phyloP scores from a whole-genome alignment of 495 filamentous ascomycete genomes.

The Letharia columbiana region DNA sequence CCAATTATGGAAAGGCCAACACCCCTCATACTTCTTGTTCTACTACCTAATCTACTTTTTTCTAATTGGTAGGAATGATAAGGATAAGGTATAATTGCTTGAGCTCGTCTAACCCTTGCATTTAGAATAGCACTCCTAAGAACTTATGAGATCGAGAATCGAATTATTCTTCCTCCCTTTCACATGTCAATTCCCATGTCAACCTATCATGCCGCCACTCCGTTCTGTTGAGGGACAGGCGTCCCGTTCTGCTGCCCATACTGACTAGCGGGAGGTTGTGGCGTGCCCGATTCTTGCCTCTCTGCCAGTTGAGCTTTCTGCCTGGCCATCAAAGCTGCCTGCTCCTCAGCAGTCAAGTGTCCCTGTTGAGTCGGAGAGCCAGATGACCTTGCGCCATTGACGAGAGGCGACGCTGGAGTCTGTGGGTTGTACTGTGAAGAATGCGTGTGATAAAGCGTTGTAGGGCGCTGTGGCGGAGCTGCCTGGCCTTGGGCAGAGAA shows the following conservation, averaged over 20 bases:
- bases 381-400: slow-evolving; percentile 33
- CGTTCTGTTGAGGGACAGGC: slow-evolving; percentile 30
- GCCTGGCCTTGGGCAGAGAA: slow-evolving; percentile 28
- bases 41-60: no score
- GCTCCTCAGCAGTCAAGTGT: slow-evolving; percentile 31
- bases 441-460: slow-evolving; percentile 27
- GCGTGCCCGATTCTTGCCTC: slow-evolving; percentile 35
- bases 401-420: slow-evolving; percentile 29
- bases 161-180: neutral
- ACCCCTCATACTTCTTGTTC: neutral
- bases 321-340: slow-evolving; percentile 39
- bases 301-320: slow-evolving; percentile 40
- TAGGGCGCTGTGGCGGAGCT: slow-evolving; percentile 26
- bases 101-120: neutral
- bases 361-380: slow-evolving; percentile 10
- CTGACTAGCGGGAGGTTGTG: slow-evolving; percentile 30
- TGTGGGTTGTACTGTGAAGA: slow-evolving; percentile 27
- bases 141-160: slow-evolving; percentile 2
- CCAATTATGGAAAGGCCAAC: slow-evolving; percentile 1
- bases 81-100: neutral
- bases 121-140: neutral
- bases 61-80: no score
- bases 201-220: slow-evolving; percentile 17
- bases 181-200: no score
- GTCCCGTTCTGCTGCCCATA: slow-evolving; percentile 38